These are phyloP conservation scores for Croton setiger DNA, from an alignment of 441 rosid species.

Conservation along the genomic window DNA sequence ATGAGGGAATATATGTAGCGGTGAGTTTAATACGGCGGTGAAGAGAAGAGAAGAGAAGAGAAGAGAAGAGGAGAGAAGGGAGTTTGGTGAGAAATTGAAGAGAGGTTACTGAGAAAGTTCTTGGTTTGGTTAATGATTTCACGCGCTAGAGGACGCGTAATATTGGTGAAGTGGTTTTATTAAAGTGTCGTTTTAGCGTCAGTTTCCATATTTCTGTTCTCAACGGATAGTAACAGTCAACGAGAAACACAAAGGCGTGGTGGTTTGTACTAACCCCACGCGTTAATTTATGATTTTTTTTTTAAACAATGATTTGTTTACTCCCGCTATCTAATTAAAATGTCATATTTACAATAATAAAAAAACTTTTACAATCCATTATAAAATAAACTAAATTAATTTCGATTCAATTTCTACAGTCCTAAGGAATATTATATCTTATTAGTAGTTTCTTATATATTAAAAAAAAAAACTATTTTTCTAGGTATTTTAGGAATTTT, in stretches of 20 bases:
- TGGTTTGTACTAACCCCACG: not conserved
- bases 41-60: too few species aligned
- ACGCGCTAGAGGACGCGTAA: slow-evolving; percentile 8
- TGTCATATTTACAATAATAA: too few species aligned
- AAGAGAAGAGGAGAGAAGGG: too few species aligned
- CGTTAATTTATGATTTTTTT: not conserved
- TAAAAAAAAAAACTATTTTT: too few species aligned
- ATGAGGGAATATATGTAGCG: not conserved
- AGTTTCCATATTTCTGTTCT: not conserved
- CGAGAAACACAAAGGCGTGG: not conserved
- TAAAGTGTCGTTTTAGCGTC: not conserved
- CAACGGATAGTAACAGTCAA: not conserved
- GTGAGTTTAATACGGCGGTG: not conserved
- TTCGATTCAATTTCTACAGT: too few species aligned
- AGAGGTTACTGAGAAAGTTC: slow-evolving; percentile 6
- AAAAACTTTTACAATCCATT: too few species aligned
- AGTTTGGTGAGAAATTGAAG: not conserved
- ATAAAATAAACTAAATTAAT: too few species aligned
- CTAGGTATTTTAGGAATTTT: too few species aligned
- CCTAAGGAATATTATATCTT: too few species aligned
- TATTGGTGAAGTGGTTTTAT: not conserved
- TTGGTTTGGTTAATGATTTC: not conserved
- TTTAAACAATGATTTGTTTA: too few species aligned
- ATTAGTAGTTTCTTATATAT: too few species aligned
- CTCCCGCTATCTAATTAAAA: too few species aligned